Conservation (phyloP, 1,284 basidiomycete species). For the Coriolopsis trogii region DNA sequence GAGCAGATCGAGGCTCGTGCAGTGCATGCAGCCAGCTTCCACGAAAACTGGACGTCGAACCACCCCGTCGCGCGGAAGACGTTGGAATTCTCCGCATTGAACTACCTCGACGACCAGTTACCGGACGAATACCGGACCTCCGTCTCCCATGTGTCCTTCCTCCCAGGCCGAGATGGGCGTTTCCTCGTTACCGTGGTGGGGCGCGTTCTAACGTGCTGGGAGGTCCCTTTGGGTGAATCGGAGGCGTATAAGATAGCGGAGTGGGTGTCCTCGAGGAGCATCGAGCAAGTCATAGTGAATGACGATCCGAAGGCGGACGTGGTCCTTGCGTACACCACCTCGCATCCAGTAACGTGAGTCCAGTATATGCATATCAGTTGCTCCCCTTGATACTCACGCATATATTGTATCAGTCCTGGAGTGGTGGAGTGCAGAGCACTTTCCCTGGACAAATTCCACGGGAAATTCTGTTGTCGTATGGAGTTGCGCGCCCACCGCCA, state of each 20-base stretch:
- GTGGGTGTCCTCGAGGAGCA: slow-evolving; percentile 21
- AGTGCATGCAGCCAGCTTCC: slow-evolving; percentile 39
- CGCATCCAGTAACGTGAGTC: slow-evolving; percentile 24
- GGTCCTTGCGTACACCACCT: slow-evolving; percentile 30
- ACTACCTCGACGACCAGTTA: slow-evolving; percentile 17
- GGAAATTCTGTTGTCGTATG: slow-evolving; percentile 24
- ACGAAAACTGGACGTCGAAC: slow-evolving; percentile 40
- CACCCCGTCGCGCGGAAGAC: slow-evolving; percentile 29
- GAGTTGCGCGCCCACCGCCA: slow-evolving; percentile 22
- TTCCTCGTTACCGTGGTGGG: slow-evolving; percentile 35
- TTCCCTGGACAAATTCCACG: slow-evolving; percentile 34
- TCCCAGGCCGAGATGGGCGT: slow-evolving; percentile 37
- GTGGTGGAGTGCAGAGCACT: slow-evolving; percentile 24
- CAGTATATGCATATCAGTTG: background rate
- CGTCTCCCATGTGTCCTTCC: slow-evolving; percentile 36
- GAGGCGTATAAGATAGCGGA: slow-evolving; percentile 38
- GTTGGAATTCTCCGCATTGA: slow-evolving; percentile 31
- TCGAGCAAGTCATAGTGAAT: slow-evolving; percentile 36
- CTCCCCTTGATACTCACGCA: background rate
- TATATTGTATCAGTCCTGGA: slow-evolving; percentile 3
- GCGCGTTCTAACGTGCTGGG: slow-evolving; percentile 37
- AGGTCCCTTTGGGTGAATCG: slow-evolving; percentile 38
- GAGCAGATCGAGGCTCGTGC: slow-evolving; percentile 40
- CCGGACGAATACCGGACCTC: slow-evolving; percentile 19
- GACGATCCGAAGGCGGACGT: slow-evolving; percentile 35